Base-by-base conservation (phyloP, 2,329 filamentous ascomycete species). In the Dactylellina parvicollis region DNA sequence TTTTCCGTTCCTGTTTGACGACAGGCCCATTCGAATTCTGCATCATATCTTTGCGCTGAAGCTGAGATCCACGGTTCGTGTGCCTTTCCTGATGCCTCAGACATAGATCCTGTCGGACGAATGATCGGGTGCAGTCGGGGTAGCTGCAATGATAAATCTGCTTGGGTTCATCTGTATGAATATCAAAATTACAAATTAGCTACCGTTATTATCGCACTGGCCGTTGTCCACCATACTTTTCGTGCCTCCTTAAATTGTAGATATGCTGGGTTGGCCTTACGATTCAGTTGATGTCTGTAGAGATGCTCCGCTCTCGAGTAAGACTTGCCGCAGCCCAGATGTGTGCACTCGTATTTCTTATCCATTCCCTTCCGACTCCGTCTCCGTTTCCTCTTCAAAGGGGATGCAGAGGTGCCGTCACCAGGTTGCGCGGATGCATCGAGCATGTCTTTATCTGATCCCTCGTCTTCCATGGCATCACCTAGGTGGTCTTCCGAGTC, bases 251-350 rank as follows among this genome's bases (percentile, higher is more conserved):
- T 44, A 46, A n/a, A 20, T 38, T 75, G 36, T 52, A 22, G 7
- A 71, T 32, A 52, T 12, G 49, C 20, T 32, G 22, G 52, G 34
- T 30, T 32, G 16, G n/a, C 55, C 87, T 80, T 83, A 89, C 87
- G 95, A 80, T 99, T 99, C 77, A 98, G 83, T 82, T 98, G 93
- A 82, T 98, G 94, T 47, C 95, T 88, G 82, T 97, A 97, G 83
- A 99, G 84, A 83, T 99, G 95, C 82, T 98, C 95, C 7, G 95
- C 94, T 79, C 95, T 87, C 24, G 94, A 97, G 80, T 99, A 99
- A 80, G 90, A 96, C 84, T 97, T 99, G 40, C 92, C 93, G 78
- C 95, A 99, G 38, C 90, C 92, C 76, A 91, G 89, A 71, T 92
- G 88, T 3, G 90, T 89, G 79, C 95, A 99, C 78, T 91, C 89